Conservation (phyloP, 2,329 filamentous ascomycete genomes). For the Penicillium sclerotigenum region DNA sequence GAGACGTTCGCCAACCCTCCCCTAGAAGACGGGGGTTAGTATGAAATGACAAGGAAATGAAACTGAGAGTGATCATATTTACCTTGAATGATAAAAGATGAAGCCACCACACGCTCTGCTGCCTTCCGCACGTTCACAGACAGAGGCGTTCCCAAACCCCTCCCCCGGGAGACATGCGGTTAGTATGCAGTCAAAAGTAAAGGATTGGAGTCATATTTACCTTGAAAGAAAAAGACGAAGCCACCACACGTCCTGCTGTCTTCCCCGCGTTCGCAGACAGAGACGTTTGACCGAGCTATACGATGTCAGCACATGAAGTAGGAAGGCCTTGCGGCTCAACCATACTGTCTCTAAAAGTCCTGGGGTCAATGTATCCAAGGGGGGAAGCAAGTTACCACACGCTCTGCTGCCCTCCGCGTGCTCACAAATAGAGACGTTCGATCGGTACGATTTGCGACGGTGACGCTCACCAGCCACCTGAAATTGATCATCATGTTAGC, state of each 20-base stretch:
- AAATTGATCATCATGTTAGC: no score
- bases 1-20: neutral
- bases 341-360: neutral
- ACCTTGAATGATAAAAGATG: neutral
- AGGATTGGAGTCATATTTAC: neutral
- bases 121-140: neutral
- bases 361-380: no score
- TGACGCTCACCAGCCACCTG: no score
- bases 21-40: neutral
- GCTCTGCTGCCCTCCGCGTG: no score
- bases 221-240: neutral
- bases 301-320: neutral
- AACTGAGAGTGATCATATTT: neutral
- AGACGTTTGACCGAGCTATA: neutral
- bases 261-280: neutral
- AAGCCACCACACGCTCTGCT: neutral
- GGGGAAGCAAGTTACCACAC: no score
- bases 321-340: neutral
- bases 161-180: neutral
- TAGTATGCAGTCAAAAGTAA: neutral
- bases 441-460: no score
- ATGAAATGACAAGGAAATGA: no score
- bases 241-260: neutral
- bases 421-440: no score
- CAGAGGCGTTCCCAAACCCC: neutral